A percentile compares a stretch with the other conserved stretches of the same genome.
These are phyloP conservation scores for Hippophae gyantsensis DNA, from an alignment of 306 rosid genomes.

Conservation along the genomic window DNA sequence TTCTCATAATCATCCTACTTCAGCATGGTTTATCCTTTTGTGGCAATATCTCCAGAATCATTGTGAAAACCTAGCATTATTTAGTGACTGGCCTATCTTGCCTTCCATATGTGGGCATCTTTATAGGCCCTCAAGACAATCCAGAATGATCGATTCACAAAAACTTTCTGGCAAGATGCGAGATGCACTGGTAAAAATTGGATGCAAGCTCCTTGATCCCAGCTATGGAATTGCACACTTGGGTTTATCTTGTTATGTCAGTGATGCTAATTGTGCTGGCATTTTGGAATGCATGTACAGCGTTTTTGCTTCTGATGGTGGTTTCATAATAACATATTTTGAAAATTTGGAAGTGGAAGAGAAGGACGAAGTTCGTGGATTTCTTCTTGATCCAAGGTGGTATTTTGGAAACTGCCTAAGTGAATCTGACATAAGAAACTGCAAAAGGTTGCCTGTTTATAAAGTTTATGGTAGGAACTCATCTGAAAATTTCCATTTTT, in stretches of 20 bases:
- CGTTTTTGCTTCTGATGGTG: conserved; percentile 37
- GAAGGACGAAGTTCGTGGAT: conserved; percentile 60
- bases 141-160: conserved; percentile 58
- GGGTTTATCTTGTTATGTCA: conserved; percentile 57
- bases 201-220: conserved; percentile 62
- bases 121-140: conserved; percentile 54
- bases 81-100: conserved; percentile 89
- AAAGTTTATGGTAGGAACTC: conserved; percentile 53
- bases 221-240: conserved; percentile 58
- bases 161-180: conserved; percentile 47
- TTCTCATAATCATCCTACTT: conserved; percentile 57
- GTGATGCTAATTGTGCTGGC: conserved; percentile 58
- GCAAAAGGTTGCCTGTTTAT: conserved; percentile 73
- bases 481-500: conserved; percentile 44
- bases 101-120: conserved; percentile 77
- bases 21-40: conserved; percentile 67
- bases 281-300: conserved; percentile 59
- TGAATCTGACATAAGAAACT: conserved; percentile 41
- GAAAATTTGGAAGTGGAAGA: conserved; percentile 54
- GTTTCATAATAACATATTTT: conserved; percentile 38
- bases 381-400: conserved; percentile 91
- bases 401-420: conserved; percentile 58
- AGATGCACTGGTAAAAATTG: conserved; percentile 56
- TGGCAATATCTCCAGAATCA: conserved; percentile 68
- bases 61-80: conserved; percentile 45